Conservation (phyloP, 1,284 basidiomycete species). For the Leccinum proximum region DNA sequence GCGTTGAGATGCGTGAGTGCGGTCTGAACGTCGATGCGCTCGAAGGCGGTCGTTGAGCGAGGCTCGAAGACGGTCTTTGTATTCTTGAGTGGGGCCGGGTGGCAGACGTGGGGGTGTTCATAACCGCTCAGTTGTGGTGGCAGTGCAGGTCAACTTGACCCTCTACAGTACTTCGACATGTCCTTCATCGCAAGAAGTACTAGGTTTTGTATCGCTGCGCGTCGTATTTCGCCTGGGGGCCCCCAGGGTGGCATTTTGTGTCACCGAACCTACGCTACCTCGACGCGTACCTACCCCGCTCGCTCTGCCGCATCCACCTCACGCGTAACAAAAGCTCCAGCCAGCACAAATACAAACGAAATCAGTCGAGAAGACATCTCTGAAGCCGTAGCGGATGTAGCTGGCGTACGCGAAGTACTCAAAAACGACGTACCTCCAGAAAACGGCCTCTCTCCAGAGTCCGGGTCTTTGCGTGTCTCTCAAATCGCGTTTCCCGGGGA, state of each 20-base stretch:
- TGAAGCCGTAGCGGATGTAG: conserved; percentile 20
- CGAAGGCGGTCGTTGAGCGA: conserved; percentile 35
- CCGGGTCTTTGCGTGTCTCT: conserved; percentile 12
- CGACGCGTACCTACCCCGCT: conserved; percentile 25
- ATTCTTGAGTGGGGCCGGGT: conserved; percentile 20
- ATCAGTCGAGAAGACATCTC: conserved; percentile 16
- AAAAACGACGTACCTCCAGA: conserved; percentile 14
- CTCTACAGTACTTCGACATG: conserved; percentile 11
- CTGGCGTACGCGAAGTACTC: conserved; percentile 10
- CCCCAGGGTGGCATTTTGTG: not conserved
- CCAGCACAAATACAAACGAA: conserved; percentile 24
- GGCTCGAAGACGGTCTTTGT: conserved; percentile 31
- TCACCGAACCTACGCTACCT: conserved; percentile 17
- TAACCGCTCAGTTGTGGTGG: conserved; percentile 11
- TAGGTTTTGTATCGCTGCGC: conserved; percentile 10
- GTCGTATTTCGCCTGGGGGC: conserved; percentile 3
- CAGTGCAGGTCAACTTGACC: conserved; percentile 13
- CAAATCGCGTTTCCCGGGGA: conserved; percentile 28
- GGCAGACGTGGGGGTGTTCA: conserved; percentile 24
- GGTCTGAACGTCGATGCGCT: conserved; percentile 39
- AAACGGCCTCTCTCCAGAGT: conserved; percentile 7
- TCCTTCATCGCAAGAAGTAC: conserved; percentile 15
- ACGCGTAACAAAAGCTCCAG: conserved; percentile 24
- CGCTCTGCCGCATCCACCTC: conserved; percentile 15
- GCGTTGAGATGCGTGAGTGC: conserved; percentile 51